Evolutionary conservation across 805 yeast genomes (phyloP), one percentile per base, ranked within the genome.

Genomic region (Debaryomyces tyrocola): DNA sequence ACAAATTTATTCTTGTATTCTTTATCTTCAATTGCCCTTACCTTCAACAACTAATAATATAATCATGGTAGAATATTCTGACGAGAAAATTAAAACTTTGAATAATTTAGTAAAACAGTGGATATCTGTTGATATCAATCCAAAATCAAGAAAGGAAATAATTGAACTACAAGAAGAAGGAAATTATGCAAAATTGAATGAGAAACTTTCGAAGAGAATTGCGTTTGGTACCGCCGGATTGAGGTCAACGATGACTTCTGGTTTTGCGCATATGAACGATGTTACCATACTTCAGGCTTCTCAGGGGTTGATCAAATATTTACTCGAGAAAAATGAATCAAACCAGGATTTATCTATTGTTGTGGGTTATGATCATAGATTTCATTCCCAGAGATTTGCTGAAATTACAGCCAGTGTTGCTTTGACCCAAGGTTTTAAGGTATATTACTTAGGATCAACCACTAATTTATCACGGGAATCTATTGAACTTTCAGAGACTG

Each of bases 181-280:
- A 2, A 59, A 81, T 48, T 65, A 68, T 54, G 64, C 58, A 0
- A 80, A 70, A 43, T 69, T 90, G 33, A 79, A 78, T 38, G 59
- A 60, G 33, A 72, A 86, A 42, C 70, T 90, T 27, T 58, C 77
- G 37, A 54, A 58, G n/a, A 67, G 96, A 44, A 84, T 91, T 21
- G 70, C 82, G 10, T 92, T 92, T 65, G 98, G 98, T 0, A 92
- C 98, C 0, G 97, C 98, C 2, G 98, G 97, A 0, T 77, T 94
- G 40, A 73, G 99, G 21, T 80, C 96, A 1, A 70, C 75, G 18
- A 90, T 94, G 97, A 91, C 84, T 50, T 90, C 97, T 0, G 98
- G 99, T 0, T 90, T 87, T 60, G 78, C 82, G 43, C 79, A 90
- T 54, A 87, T 94, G 92, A 92, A 94, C 64, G 85, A 85, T 51